Evolutionary conservation across 805 yeast genomes (phyloP).

Genomic region (Brettanomyces custersianus): DNA sequence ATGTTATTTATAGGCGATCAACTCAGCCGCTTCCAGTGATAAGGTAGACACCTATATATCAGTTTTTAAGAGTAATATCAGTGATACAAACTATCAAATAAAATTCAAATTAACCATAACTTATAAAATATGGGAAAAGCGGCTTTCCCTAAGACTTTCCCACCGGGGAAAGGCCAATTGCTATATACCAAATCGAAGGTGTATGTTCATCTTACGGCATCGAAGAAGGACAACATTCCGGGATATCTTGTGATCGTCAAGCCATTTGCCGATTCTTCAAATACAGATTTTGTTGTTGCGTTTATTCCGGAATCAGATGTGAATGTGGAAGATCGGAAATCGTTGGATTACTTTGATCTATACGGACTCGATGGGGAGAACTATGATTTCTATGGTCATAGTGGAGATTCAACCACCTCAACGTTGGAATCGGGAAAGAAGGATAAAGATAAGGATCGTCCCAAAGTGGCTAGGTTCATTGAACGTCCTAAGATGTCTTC

Average conservation of each 20-base stretch:
- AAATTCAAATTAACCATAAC: no score
- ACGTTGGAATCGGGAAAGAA: not conserved
- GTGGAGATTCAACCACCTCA: constrained; percentile 4
- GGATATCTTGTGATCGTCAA: constrained; percentile 67
- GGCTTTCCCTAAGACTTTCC: constrained; percentile 7
- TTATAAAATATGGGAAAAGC: no score
- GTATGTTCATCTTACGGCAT: constrained; percentile 72
- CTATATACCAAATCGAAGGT: constrained; percentile 59
- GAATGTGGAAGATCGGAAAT: constrained; percentile 16
- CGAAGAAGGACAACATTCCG: constrained; percentile 65
- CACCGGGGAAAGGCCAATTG: constrained; percentile 36
- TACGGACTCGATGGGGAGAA: constrained; percentile 30
- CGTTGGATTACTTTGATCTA: constrained; percentile 29
- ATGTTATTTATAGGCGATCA: no score
- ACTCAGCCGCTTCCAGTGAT: no score
- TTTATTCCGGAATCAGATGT: constrained; percentile 56
- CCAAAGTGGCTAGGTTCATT: constrained; percentile 29
- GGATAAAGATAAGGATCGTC: constrained; percentile 8
- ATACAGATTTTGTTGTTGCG: constrained; percentile 52
- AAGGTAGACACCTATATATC: no score
- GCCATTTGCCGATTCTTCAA: constrained; percentile 37
- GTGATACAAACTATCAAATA: no score
- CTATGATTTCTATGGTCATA: constrained; percentile 13
- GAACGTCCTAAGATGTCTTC: constrained; percentile 44
- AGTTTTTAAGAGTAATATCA: no score